Conservation (phyloP, 139 green algal genomes). For the Closterium sp. region DNA sequence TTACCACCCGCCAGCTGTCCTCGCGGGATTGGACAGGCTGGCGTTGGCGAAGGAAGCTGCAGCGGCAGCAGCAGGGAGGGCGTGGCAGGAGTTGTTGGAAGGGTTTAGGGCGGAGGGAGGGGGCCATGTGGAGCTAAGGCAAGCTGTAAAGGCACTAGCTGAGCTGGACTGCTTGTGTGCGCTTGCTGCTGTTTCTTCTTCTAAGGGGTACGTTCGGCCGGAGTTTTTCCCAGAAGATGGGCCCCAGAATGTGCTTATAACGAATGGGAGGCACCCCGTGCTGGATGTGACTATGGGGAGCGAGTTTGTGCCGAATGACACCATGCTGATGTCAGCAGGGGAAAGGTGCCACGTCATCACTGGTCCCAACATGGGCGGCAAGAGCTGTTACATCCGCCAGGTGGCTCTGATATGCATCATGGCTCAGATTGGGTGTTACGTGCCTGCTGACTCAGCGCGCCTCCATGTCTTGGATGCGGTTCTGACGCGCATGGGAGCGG, state of each 20-base stretch:
- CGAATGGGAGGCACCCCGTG: constrained; percentile 27
- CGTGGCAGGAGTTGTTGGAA: constrained; percentile 64
- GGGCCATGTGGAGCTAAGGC: constrained; percentile 60
- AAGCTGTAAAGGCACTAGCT: constrained; percentile 66
- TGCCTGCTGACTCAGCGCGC: constrained; percentile 68
- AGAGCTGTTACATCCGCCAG: constrained; percentile 45
- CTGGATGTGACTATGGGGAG: constrained; percentile 22
- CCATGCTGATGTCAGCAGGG: constrained; percentile 3
- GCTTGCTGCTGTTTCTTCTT: constrained; percentile 63
- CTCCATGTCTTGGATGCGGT: constrained; percentile 78
- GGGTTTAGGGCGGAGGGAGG: constrained; percentile 40
- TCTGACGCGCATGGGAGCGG: constrained; percentile 86
- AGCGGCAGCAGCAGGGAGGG: constrained; percentile 42
- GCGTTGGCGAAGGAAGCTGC: constrained; percentile 64
- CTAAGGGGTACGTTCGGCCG: constrained; percentile 34
- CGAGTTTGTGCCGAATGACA: constrained; percentile 45
- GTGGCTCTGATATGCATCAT: constrained; percentile 49
- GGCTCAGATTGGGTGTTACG: constrained; percentile 69
- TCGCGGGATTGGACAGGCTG: constrained; percentile 50
- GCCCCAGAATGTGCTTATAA: constrained; percentile 18
- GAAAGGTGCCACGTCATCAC: constrained; percentile 49
- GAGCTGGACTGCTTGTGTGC: constrained; percentile 74
- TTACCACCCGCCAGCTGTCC: constrained; percentile 70
- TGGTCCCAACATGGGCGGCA: constrained; percentile 51
- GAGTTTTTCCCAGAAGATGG: background rate